Percentiles rank a stretch among this genome's conserved stretches.
Conservation (phyloP, 805 yeast genomes). For the Schwanniomyces polymorphus region DNA sequence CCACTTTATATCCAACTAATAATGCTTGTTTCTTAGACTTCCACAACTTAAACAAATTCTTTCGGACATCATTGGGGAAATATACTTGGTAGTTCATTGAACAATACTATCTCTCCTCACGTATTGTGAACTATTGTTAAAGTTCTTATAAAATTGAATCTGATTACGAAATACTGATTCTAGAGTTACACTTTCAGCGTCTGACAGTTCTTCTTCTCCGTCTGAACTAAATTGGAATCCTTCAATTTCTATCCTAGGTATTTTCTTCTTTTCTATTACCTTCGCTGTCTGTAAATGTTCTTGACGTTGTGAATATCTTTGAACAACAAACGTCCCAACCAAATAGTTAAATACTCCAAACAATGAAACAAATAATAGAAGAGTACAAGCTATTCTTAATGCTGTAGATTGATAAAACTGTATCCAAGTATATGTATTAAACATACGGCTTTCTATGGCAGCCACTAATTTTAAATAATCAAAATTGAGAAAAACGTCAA, state of each 20-base stretch:
- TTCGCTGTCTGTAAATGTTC: neutral
- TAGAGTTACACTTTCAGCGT: conserved; percentile 6
- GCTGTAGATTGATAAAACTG: neutral
- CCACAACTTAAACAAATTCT: neutral
- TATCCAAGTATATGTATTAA: neutral
- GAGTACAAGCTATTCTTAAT: neutral
- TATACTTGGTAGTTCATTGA: conserved; percentile 28
- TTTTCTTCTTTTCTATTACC: neutral
- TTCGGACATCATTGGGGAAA: conserved; percentile 30
- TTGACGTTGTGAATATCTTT: neutral
- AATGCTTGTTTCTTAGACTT: neutral
- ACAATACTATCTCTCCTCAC: conserved; percentile 41
- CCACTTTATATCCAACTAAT: conserved; percentile 23
- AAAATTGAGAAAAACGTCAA: neutral
- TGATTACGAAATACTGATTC: conserved; percentile 10
- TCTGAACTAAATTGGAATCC: neutral
- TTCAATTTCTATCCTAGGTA: neutral
- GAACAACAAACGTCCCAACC: neutral
- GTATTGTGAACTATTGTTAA: conserved; percentile 44
- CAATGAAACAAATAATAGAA: neutral
- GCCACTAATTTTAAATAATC: neutral
- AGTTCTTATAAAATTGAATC: conserved; percentile 16
- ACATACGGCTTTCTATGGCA: neutral
- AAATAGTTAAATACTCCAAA: neutral
- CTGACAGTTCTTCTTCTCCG: neutral